Conservation (phyloP, 148 eudicot species). For the Simmondsia chinensis region DNA sequence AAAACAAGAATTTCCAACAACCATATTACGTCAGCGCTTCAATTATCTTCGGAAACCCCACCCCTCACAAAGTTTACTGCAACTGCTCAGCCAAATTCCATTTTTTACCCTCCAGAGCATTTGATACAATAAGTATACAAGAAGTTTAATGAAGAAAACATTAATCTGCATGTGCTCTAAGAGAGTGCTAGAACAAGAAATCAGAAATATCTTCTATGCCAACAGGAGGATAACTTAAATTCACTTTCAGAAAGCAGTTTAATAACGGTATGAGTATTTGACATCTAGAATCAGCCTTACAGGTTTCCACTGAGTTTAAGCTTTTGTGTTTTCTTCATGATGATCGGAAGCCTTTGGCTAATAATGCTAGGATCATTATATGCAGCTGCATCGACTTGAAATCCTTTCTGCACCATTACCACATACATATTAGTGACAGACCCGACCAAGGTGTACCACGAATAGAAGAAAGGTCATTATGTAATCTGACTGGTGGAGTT, state of each 20-base stretch:
- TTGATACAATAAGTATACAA: too few relatives aligned
- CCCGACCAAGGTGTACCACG: too few relatives aligned
- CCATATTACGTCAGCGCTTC: too few relatives aligned
- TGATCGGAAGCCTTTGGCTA: conserved; percentile 65
- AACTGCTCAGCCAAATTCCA: too few relatives aligned
- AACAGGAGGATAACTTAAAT: conserved; percentile 1
- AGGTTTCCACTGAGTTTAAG: conserved; percentile 37
- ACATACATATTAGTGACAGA: neutral
- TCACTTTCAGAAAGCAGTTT: neutral
- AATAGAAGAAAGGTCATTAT: too few relatives aligned
- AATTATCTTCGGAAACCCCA: too few relatives aligned
- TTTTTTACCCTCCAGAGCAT: too few relatives aligned
- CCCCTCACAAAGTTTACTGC: too few relatives aligned
- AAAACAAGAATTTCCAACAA: too few relatives aligned
- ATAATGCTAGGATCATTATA: conserved; percentile 79
- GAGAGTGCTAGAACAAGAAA: neutral
- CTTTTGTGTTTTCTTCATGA: conserved; percentile 71
- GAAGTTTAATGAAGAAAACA: neutral
- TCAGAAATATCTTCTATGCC: conserved; percentile 1
- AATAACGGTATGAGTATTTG: conserved; percentile 8
- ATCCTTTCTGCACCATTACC: conserved; percentile 70
- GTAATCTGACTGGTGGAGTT: too few relatives aligned
- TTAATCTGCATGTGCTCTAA: neutral
- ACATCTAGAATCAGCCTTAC: too few relatives aligned
- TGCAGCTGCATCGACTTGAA: conserved; percentile 65